Evolutionary conservation across 371 early-diverging fungal species (phyloP).

Genomic region (Mucor indicus): DNA sequence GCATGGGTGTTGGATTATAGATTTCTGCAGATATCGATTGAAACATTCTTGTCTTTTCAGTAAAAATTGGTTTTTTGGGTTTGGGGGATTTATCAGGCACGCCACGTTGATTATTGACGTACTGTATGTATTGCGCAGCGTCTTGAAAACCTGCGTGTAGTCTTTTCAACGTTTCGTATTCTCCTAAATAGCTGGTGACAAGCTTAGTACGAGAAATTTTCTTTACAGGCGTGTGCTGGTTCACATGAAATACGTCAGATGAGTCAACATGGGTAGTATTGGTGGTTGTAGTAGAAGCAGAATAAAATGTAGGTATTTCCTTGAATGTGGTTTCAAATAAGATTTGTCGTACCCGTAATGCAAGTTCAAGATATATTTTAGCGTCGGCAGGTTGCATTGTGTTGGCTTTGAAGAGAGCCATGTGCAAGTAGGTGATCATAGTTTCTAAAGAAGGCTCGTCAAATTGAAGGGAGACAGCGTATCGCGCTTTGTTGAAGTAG

Average conservation of each 20-base stretch:
- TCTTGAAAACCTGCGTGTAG: conserved; percentile 19
- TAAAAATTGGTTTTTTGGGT: conserved; percentile 1
- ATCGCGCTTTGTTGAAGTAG: conserved; percentile 21
- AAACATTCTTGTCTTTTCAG: too few relatives aligned
- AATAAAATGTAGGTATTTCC: background rate
- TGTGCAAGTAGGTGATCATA: conserved; percentile 21
- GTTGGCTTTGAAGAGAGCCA: conserved; percentile 31
- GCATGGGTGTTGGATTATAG: conserved; percentile 13
- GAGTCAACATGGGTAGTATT: background rate
- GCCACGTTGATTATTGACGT: conserved; percentile 28
- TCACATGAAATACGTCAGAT: too few relatives aligned
- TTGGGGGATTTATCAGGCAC: conserved; percentile 11
- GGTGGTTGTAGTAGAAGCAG: background rate
- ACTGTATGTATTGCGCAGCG: conserved; percentile 16
- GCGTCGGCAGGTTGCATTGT: conserved; percentile 30
- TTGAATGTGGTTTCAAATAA: conserved; percentile 14
- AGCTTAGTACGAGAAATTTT: too few relatives aligned
- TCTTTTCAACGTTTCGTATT: conserved; percentile 36
- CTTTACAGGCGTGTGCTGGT: too few relatives aligned
- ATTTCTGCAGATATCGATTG: too few relatives aligned
- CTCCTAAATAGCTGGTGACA: conserved; percentile 2
- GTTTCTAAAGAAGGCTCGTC: conserved; percentile 33
- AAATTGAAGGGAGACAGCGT: conserved; percentile 18
- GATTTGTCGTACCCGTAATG: conserved; percentile 29
- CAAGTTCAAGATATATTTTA: conserved; percentile 30